phyloP scores from a whole-genome alignment of 2,329 filamentous ascomycete genomes.

The Ascochyta rabiei region DNA sequence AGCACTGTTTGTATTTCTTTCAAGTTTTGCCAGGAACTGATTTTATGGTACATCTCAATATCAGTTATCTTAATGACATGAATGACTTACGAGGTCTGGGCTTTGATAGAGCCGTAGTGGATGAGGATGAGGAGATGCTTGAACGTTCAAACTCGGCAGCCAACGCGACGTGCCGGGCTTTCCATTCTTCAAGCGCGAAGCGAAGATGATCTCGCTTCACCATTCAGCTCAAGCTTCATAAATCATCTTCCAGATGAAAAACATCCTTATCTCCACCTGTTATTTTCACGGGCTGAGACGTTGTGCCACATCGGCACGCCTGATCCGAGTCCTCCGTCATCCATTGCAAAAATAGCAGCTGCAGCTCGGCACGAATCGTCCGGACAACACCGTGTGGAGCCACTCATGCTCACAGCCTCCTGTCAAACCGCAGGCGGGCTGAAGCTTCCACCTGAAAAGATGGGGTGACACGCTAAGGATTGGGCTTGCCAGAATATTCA shows the following conservation, averaged over 20 bases:
- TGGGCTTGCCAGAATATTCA: background rate
- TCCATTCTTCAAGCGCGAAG: conserved; percentile 2
- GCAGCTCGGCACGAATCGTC: conserved; percentile 7
- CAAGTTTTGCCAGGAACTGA: no score
- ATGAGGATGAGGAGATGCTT: no score
- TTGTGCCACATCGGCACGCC: conserved; percentile 14
- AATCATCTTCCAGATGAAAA: background rate
- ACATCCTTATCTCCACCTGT: background rate
- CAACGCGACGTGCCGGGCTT: background rate
- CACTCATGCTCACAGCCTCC: conserved; percentile 14
- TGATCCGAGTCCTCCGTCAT: conserved; percentile 12
- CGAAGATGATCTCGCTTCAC: conserved; percentile 4
- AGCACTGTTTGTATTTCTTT: no score
- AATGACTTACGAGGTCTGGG: no score
- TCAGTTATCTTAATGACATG: no score
- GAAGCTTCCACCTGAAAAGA: conserved; percentile 1
- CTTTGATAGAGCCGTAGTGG: no score
- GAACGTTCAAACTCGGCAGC: no score
- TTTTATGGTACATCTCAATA: no score
- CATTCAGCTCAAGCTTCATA: background rate
- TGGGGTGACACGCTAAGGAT: conserved; percentile 8
- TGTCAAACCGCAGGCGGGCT: conserved; percentile 2
- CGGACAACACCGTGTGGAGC: conserved; percentile 15
- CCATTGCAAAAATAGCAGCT: conserved; percentile 9
- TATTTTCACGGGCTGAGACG: conserved; percentile 1